Evolutionary conservation across 495 filamentous ascomycete species (phyloP), one percentile per base, ranked within the genome.

Genomic region (Penicillium diatomitis): DNA sequence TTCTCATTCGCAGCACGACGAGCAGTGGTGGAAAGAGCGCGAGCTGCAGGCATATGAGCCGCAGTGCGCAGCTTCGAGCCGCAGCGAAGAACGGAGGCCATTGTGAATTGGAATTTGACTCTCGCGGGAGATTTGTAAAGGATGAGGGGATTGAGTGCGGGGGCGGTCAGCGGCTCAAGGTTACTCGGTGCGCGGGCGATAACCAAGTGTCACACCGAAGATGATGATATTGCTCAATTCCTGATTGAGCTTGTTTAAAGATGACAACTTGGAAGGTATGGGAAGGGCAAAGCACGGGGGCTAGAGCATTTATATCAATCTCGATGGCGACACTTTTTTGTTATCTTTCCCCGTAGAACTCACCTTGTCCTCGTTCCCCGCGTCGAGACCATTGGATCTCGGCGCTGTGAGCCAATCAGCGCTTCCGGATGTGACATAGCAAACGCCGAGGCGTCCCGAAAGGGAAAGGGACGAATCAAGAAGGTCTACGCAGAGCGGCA

Each of bases 21-120:
- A 29, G 69, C 63, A 32, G 70, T 68, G 39, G 72, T 72, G 32
- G 66, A 68, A 47, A 74, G 61, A 53, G 65, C 55, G 41, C 69
- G 71, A 43, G 55, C 59, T 48, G 60, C 62, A 32, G 65, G 65
- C 32, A 73, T 50, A 31, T 68, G 70, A 45, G 65, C 53, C 20
- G 60, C 63, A 44, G 65, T 60, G 47, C 67, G 69, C 59, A 73
- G 49, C 56, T 66, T 63, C 41, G 68, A 53, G 52, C 68, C 67
- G 44, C 62, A 66, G 20, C 74, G 73, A 53, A 72, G 63, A 43
- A 73, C 47, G 38, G 69, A 66, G 41, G 72, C 58, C 74, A 76
- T 78, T 65, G 52, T 60, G 58, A 52, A 30, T 32, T 50, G 29
- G 4, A 34, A 39, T n/a, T 39, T 32, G 38, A 29, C 36, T 9